Evolutionary conservation across 139 green algal species (phyloP).

Genomic region (Chlamydomonas applanata): DNA sequence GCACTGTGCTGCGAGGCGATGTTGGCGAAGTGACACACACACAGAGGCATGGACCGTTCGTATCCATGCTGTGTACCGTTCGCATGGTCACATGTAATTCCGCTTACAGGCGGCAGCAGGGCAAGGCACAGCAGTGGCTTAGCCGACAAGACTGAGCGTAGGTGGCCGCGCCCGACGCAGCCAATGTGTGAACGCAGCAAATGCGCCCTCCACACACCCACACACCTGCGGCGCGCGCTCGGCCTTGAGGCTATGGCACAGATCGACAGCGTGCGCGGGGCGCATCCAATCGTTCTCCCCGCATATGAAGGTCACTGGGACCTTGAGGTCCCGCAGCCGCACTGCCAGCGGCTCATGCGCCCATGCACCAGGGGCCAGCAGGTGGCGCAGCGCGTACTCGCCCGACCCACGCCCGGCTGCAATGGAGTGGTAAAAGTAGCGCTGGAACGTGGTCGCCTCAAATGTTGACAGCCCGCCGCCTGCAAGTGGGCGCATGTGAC

Average conservation of each 20-base stretch:
- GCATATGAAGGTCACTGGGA: slow-evolving; percentile 69
- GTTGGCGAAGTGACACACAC: too few species aligned
- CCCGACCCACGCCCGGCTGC: neutral
- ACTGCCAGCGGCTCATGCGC: slow-evolving; percentile 64
- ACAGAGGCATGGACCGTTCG: too few species aligned
- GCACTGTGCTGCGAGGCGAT: too few species aligned
- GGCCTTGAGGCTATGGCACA: slow-evolving; percentile 29
- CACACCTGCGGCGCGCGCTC: slow-evolving; percentile 5
- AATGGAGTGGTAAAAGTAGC: slow-evolving; percentile 70
- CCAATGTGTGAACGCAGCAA: too few species aligned
- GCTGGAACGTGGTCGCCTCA: slow-evolving; percentile 49
- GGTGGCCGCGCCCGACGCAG: too few species aligned
- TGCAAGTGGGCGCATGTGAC: slow-evolving; percentile 10
- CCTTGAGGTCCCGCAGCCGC: slow-evolving; percentile 63
- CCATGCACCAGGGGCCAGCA: slow-evolving; percentile 81
- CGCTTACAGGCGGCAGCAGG: too few species aligned
- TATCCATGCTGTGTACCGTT: too few species aligned
- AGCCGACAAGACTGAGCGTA: too few species aligned
- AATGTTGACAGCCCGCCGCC: slow-evolving; percentile 43
- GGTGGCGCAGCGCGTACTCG: slow-evolving; percentile 70
- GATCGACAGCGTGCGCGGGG: slow-evolving; percentile 32
- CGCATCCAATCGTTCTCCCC: slow-evolving; percentile 77
- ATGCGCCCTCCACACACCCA: too few species aligned
- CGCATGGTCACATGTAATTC: too few species aligned
- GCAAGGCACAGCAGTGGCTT: too few species aligned